Percentiles rank a stretch among this genome's conserved stretches.
These are phyloP conservation scores for Ziziphus jujuba DNA, from an alignment of 306 rosid genomes.

Conservation along the genomic window DNA sequence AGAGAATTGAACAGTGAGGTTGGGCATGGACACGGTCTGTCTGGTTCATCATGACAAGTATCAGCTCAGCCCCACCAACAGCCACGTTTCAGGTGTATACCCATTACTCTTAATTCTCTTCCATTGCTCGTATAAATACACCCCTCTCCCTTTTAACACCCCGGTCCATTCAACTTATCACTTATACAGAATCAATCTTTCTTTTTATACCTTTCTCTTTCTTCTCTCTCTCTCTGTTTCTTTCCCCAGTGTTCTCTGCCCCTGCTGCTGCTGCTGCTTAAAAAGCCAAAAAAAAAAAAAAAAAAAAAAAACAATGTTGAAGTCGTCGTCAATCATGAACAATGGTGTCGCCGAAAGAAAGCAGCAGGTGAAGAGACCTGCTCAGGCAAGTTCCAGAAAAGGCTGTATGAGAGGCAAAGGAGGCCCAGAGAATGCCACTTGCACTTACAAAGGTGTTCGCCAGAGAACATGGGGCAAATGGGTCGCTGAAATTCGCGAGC, in stretches of 20 bases:
- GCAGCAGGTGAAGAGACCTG: slow-evolving; percentile 35
- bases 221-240: not conserved
- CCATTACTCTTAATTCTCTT: slow-evolving; percentile 6
- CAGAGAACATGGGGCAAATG: slow-evolving; percentile 99
- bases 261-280: no score
- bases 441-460: slow-evolving; percentile 88
- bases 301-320: slow-evolving; percentile 41
- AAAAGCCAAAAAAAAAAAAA: no score
- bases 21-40: slow-evolving; percentile 59
- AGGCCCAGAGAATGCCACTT: slow-evolving; percentile 78
- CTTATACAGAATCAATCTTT: not conserved
- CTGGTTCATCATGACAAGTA: slow-evolving; percentile 65
- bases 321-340: no score
- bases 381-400: slow-evolving; percentile 75
- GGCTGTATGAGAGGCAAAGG: slow-evolving; percentile 97
- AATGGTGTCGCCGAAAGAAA: slow-evolving; percentile 30
- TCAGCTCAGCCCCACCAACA: slow-evolving; percentile 26
- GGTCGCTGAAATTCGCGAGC: slow-evolving; percentile 97
- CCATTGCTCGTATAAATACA: slow-evolving; percentile 31
- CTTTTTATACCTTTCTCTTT: not conserved
- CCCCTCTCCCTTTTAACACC: not conserved
- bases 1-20: slow-evolving; percentile 48
- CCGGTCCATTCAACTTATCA: not conserved
- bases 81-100: slow-evolving; percentile 67
- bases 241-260: not conserved